A percentile compares a stretch with the other conserved stretches of the same genome.
Evolutionary conservation across 371 early-diverging fungal species (phyloP).

Genomic region (Rhizopus sp.): DNA sequence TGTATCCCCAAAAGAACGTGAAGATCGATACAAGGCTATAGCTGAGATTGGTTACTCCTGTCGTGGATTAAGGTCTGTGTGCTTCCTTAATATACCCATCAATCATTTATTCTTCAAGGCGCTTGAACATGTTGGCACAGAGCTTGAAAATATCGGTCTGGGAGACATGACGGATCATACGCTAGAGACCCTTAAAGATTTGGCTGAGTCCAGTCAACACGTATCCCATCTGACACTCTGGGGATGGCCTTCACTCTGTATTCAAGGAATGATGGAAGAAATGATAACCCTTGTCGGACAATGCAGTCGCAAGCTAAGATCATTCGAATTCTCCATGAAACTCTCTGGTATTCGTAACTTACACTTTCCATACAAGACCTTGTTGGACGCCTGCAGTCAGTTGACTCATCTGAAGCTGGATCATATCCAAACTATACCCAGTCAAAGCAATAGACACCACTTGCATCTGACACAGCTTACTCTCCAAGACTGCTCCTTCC

Average conservation of each 20-base stretch:
- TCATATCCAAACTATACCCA: slow-evolving; percentile 2
- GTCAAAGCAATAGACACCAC: not conserved
- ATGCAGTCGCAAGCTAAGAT: slow-evolving; percentile 10
- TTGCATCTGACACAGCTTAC: not conserved
- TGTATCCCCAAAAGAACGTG: not conserved
- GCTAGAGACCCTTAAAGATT: slow-evolving; percentile 1
- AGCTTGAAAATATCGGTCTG: slow-evolving; percentile 8
- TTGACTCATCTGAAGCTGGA: slow-evolving; percentile 12
- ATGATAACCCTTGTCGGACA: slow-evolving; percentile 6
- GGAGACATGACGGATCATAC: slow-evolving; percentile 27
- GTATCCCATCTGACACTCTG: slow-evolving; percentile 17
- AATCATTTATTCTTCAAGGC: slow-evolving; percentile 17
- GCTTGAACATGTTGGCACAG: slow-evolving; percentile 11
- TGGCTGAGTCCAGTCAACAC: slow-evolving; percentile 16
- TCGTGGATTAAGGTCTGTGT: slow-evolving; percentile 3
- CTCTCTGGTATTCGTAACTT: slow-evolving; percentile 21
- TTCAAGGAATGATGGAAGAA: slow-evolving; percentile 18
- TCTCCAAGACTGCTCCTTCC: slow-evolving; percentile 18
- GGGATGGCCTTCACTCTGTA: slow-evolving; percentile 28
- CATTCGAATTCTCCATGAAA: slow-evolving; percentile 19
- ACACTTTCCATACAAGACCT: slow-evolving; percentile 9
- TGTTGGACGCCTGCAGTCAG: slow-evolving; percentile 4
- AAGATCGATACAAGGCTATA: slow-evolving; percentile 14
- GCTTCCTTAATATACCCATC: slow-evolving; percentile 13
- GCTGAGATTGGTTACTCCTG: slow-evolving; percentile 7